phyloP scores from a whole-genome alignment of 2,329 filamentous ascomycete species.

The Fusarium sp. region DNA sequence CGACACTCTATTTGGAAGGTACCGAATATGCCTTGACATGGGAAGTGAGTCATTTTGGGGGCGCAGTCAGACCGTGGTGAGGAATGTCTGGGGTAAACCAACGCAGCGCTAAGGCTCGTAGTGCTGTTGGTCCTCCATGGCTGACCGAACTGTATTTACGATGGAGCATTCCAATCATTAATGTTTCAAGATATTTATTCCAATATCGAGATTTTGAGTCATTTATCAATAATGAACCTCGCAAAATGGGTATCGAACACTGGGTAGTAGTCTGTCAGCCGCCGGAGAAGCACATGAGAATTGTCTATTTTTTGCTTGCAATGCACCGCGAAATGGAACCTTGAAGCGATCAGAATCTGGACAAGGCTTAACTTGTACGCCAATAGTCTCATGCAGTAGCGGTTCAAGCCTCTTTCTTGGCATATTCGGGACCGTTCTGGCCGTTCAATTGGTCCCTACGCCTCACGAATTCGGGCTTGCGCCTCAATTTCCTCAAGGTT shows the following conservation, averaged over 20 bases:
- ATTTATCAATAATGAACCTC: fast-evolving
- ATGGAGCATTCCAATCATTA: neutral
- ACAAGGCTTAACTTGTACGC: fast-evolving
- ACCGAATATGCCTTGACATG: neutral
- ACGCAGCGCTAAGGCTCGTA: neutral
- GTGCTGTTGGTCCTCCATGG: neutral
- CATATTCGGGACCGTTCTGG: neutral
- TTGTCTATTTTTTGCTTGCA: neutral
- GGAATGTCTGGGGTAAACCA: neutral
- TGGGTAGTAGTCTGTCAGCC: neutral
- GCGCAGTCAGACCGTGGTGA: neutral
- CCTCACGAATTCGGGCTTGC: neutral
- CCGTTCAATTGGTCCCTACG: neutral
- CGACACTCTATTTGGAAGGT: neutral
- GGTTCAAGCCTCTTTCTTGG: neutral
- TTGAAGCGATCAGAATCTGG: neutral
- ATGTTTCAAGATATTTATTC: too few species aligned
- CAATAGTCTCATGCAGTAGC: neutral
- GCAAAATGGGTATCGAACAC: neutral
- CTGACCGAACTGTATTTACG: neutral
- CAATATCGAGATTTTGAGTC: neutral
- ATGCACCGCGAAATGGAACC: neutral
- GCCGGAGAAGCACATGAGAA: neutral
- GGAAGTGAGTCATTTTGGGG: neutral
- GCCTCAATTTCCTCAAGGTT: neutral